Conservation (phyloP, 1,139 yeast species). For the Kurtzmaniella quercitrusa region DNA sequence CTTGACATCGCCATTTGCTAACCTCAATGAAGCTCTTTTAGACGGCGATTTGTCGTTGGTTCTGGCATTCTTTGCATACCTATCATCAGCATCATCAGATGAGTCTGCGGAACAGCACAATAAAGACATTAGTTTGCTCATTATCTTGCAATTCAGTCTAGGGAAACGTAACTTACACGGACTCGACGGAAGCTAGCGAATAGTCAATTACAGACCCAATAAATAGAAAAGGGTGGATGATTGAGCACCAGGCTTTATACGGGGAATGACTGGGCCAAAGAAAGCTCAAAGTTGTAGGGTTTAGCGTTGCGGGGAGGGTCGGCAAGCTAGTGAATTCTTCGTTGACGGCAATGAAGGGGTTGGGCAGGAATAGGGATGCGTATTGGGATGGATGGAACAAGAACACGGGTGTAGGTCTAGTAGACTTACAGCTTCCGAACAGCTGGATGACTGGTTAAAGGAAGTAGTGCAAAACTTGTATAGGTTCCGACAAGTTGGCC, state of each 20-base stretch:
- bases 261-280: too few species aligned
- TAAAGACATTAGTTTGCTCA: constrained; percentile 16
- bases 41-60: constrained; percentile 2
- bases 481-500: not conserved
- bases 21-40: constrained; percentile 7
- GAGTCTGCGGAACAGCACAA: constrained; percentile 41
- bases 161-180: not conserved
- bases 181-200: not conserved
- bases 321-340: too few species aligned
- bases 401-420: too few species aligned
- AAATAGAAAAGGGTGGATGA: too few species aligned
- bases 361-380: too few species aligned
- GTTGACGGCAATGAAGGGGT: too few species aligned
- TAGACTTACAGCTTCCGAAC: not conserved
- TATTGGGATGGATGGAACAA: too few species aligned
- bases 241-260: too few species aligned
- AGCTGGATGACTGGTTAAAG: not conserved
- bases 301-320: too few species aligned
- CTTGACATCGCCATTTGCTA: constrained; percentile 3
- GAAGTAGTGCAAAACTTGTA: not conserved
- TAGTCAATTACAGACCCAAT: too few species aligned
- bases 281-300: too few species aligned
- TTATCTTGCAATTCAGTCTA: not conserved
- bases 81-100: constrained; percentile 33
- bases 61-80: constrained; percentile 9